These are phyloP conservation scores for Penicillium sp. DNA, from an alignment of 2,329 filamentous ascomycete species.

Conservation along the genomic window DNA sequence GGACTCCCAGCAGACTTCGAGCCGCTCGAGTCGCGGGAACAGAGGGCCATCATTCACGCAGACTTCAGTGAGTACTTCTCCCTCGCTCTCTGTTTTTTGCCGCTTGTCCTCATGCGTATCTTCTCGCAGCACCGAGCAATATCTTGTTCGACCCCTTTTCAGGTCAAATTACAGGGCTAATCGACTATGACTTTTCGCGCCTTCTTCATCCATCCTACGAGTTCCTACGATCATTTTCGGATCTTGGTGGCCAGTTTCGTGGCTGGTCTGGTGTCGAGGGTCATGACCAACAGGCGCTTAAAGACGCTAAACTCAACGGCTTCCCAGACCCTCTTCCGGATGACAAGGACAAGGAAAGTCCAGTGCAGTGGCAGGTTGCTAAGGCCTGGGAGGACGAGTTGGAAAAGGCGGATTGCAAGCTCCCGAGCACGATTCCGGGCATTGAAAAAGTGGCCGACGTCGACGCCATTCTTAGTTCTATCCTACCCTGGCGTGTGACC, in stretches of 20 bases:
- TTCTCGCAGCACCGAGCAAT: not conserved
- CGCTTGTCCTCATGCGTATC: not conserved
- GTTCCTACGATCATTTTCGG: constrained; percentile 2
- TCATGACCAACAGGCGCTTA: not conserved
- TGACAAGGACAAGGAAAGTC: not conserved
- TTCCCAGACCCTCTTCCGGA: not conserved
- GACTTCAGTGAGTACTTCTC: not conserved
- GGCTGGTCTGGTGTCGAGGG: constrained; percentile 2
- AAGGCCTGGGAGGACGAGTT: constrained; percentile 2
- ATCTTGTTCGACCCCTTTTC: not conserved
- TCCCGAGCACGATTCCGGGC: not conserved
- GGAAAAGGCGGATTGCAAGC: constrained; percentile 1
- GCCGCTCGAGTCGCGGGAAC: not conserved
- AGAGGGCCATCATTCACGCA: not conserved
- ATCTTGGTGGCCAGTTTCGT: constrained; percentile 6
- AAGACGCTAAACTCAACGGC: no score
- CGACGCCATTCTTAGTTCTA: constrained; percentile 2
- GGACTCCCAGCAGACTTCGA: not conserved
- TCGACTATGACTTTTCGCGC: constrained; percentile 1
- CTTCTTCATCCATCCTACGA: constrained; percentile 3
- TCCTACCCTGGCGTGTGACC: constrained; percentile 5
- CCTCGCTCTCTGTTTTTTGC: not conserved
- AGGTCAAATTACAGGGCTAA: not conserved
- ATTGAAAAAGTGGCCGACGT: constrained; percentile 5
- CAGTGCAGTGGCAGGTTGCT: not conserved